Evolutionary conservation across 139 green algal species (phyloP), one percentile per base, ranked within the genome.

Genomic region (Micractinium sp.): DNA sequence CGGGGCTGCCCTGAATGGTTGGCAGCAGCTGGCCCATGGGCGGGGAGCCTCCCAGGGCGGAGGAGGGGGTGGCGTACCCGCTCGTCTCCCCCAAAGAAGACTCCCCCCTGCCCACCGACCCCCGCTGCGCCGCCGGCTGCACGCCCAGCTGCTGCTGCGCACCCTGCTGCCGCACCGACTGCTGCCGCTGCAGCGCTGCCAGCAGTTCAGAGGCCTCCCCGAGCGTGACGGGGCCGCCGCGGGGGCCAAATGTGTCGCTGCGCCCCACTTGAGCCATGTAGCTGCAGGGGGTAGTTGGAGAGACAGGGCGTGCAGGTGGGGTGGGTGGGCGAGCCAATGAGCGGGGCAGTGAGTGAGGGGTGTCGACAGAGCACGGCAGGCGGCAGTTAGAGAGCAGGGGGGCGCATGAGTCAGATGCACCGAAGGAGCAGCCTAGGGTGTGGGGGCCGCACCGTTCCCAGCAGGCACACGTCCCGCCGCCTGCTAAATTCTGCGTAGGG

Each of bases 161-260:
- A 3, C 12, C 25, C 22, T 2, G 67, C 67, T 2, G 67, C 67
- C 12, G 22, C 22, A n/a, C 36, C 38, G 36, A 19, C 82, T 25
- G 3, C 38, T 87, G 61, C 36, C 7, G 63, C 81, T 79, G 73
- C n/a, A 79, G n/a, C n/a, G 36, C 12, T 18, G 71, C 82, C 47
- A 87, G 56, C 39, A 87, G 82, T 38, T 81, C 35, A 9, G 69
- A 87, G 20, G 67, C 69, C n/a, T 87, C 71, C 5, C 82, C 71
- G 0, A 87, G 38, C 0, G 38, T 87, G 25, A 78, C 38, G 9
- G 69, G 82, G 47, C 71, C 67, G n/a, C 27, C 23, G 16, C 56
- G 23, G 16, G 2, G 71, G 77, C 0, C 7, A 23, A 38, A 22
- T 3, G 41, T 81, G 31, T 63, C 75, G 82, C 75, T 87, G 61